These are phyloP conservation scores for Alternaria triticimaculans DNA, from an alignment of 2,329 filamentous ascomycete genomes.

Conservation along the genomic window DNA sequence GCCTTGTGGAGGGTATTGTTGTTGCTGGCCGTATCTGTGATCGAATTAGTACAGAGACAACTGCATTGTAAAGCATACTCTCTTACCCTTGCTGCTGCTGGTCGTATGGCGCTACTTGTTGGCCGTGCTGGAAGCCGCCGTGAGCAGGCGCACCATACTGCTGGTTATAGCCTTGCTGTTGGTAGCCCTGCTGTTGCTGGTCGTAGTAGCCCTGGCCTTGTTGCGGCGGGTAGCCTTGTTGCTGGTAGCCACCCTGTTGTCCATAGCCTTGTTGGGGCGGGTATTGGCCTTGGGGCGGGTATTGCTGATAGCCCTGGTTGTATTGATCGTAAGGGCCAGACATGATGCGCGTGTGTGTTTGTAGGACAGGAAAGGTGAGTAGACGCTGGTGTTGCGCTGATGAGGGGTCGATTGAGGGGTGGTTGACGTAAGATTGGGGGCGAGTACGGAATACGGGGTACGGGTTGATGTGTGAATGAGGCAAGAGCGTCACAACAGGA, in stretches of 20 bases:
- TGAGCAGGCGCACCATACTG: constrained; percentile 56
- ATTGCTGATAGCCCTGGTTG: constrained; percentile 47
- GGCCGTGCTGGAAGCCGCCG: constrained; percentile 59
- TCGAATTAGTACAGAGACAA: constrained; percentile 10
- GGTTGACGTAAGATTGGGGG: constrained; percentile 21
- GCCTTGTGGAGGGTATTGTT: constrained; percentile 17
- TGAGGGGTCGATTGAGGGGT: constrained; percentile 22
- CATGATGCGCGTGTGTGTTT: constrained; percentile 48
- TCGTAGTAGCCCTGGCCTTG: constrained; percentile 40
- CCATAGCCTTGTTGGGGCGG: constrained; percentile 42
- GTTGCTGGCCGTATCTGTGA: constrained; percentile 34
- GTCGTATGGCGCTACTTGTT: constrained; percentile 41
- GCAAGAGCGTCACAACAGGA: constrained; percentile 14
- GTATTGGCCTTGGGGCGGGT: constrained; percentile 42
- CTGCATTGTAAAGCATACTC: neutral
- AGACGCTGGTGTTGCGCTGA: neutral
- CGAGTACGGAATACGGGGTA: constrained; percentile 10
- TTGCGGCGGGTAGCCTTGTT: constrained; percentile 40
- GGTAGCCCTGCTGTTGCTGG: constrained; percentile 38
- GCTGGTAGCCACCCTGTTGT: constrained; percentile 40
- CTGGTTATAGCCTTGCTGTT: constrained; percentile 39
- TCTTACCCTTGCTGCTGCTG: constrained; percentile 48
- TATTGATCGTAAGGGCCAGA: constrained; percentile 60
- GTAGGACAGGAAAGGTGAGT: neutral
- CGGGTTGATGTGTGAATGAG: constrained; percentile 12